Conservation (phyloP, 1,139 yeast genomes). For the Scheffersomyces illinoinensis region DNA sequence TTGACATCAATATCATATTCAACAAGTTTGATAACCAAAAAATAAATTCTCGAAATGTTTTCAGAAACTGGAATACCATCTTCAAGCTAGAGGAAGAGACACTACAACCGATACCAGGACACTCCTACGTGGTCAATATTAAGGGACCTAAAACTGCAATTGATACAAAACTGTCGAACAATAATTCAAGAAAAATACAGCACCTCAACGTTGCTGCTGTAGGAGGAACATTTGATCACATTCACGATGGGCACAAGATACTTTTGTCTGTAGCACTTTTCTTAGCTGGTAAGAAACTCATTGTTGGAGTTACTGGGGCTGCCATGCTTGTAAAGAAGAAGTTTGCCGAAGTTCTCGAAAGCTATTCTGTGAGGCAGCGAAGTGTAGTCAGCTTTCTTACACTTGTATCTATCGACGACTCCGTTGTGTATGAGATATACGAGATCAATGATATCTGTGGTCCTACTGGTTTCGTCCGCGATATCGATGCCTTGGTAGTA, state of each 20-base stretch:
- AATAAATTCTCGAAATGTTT: background rate
- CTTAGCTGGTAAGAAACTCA: conserved; percentile 52
- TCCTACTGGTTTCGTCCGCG: conserved; percentile 79
- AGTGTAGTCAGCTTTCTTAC: conserved; percentile 51
- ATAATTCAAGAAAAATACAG: background rate
- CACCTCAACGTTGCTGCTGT: conserved; percentile 48
- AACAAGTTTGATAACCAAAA: conserved; percentile 13
- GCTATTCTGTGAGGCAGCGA: conserved; percentile 52
- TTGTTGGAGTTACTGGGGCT: conserved; percentile 86
- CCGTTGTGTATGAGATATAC: conserved; percentile 32
- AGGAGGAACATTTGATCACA: conserved; percentile 97
- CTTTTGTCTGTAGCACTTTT: conserved; percentile 73
- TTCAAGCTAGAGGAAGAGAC: background rate
- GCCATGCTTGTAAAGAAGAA: conserved; percentile 73
- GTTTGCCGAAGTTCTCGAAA: conserved; percentile 63
- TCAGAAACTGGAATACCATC: conserved; percentile 4
- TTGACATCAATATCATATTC: conserved; percentile 36
- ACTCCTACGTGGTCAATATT: background rate
- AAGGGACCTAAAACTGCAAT: background rate
- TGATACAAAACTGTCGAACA: background rate
- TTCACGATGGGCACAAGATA: conserved; percentile 94
- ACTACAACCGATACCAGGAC: background rate
- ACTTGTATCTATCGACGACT: conserved; percentile 25
- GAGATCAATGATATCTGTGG: conserved; percentile 89
- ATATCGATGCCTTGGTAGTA: conserved; percentile 77